phyloP scores from a whole-genome alignment of 2,329 filamentous ascomycete genomes.

The Xylariaceae sp. region DNA sequence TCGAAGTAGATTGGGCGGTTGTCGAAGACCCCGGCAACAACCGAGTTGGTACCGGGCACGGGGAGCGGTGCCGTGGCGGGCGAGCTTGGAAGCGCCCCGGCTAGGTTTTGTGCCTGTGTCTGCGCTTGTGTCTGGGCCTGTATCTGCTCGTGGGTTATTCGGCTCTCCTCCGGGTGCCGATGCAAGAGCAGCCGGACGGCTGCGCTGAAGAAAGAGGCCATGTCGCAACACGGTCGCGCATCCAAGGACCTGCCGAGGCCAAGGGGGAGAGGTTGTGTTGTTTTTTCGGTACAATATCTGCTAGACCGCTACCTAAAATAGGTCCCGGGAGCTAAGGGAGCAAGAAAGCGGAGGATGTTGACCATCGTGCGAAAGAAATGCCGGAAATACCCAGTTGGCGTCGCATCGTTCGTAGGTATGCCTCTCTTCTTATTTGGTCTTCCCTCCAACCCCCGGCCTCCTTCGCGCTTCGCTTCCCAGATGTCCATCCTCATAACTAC shows the following conservation, averaged over 20 bases:
- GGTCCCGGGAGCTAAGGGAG: too few relatives aligned
- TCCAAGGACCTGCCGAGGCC: not conserved
- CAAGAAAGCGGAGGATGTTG: too few relatives aligned
- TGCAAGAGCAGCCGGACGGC: slow-evolving; percentile 16
- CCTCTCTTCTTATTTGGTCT: too few relatives aligned
- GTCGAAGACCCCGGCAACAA: slow-evolving; percentile 8
- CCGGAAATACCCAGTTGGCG: too few relatives aligned
- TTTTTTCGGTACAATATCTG: not conserved
- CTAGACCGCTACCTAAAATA: too few relatives aligned
- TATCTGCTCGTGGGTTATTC: slow-evolving; percentile 17
- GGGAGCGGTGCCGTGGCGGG: slow-evolving; percentile 3
- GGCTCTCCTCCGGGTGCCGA: slow-evolving; percentile 18
- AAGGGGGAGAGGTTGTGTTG: not conserved
- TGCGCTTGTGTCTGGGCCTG: slow-evolving; percentile 1
- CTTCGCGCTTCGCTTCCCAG: too few relatives aligned
- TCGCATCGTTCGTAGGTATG: too few relatives aligned
- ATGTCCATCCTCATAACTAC: too few relatives aligned
- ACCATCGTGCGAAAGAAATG: too few relatives aligned
- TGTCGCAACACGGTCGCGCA: slow-evolving; percentile 8
- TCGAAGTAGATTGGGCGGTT: slow-evolving; percentile 19
- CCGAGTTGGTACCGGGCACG: slow-evolving; percentile 6
- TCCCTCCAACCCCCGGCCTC: too few relatives aligned
- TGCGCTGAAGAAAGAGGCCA: slow-evolving; percentile 26
- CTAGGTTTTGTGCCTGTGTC: not conserved
- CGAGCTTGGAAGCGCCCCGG: slow-evolving; percentile 1